Base-by-base conservation (phyloP, 1,284 basidiomycete species). In the Cerioporus squamosus region DNA sequence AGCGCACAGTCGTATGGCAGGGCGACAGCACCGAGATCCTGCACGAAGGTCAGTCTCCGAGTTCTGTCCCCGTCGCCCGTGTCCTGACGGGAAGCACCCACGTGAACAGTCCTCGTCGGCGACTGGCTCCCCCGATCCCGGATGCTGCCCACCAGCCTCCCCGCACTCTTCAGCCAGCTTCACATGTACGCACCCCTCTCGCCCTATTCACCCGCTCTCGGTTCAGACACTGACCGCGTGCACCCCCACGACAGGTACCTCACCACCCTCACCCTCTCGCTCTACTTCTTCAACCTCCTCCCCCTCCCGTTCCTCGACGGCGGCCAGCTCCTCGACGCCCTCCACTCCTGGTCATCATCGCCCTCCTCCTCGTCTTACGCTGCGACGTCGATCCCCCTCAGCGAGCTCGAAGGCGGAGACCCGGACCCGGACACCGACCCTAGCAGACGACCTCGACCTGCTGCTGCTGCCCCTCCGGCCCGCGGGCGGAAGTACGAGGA, bases 221-320 rank as follows among this genome's bases (percentile, higher is more conserved):
- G n/a, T 12, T 9, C 31, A 5, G 6, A 9, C 2, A 33, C 20
- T 17, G 17, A 36, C 23, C 17, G n/a, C n/a, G 2, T 22, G 40
- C n/a, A 26, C 26, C n/a, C 29, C 46, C 31, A 26, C 10, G 47
- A 4, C 65, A 91, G 90, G 55, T 92, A 92, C 63, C 70, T 88
- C 54, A 73, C 77, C 38, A 80, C 81, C 66, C 78, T 87, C 0
- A 85, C 83, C 20, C 71, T 91, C 23, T 91, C 89, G 2, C 77
- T 92, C 0, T 92, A 81, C 69, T 72, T 91, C 60, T 83, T 92
- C 72, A 93, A 93, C 70, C 79, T 89, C 23, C 75, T 92, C 10
- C 89, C 90, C 0, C 70, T 92, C 20, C 79, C 81, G 2, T 72
- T 75, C 47, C 75, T 93, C 26, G 90, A 93, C 56, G 90, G 90